Evolutionary conservation across 208 protist genomes (phyloP).

Genomic region (Entamoeba histolytica): DNA sequence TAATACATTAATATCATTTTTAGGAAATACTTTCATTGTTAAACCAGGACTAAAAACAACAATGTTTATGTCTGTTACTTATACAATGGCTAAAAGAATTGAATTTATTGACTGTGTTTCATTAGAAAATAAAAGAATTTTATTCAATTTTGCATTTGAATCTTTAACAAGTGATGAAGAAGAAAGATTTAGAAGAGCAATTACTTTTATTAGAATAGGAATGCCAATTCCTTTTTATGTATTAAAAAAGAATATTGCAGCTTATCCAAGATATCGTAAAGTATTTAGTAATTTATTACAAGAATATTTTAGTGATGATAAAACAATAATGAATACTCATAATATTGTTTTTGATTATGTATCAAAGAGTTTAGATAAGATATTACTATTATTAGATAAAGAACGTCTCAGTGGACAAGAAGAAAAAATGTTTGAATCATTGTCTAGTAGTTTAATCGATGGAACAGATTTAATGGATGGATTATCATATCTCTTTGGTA

Average conservation of each 20-base stretch:
- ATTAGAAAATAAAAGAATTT: not conserved
- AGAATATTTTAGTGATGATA: not conserved
- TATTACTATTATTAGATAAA: not conserved
- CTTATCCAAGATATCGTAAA: not conserved
- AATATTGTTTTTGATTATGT: not conserved
- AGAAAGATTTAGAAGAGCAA: not conserved
- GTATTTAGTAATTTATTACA: not conserved
- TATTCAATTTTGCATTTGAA: not conserved
- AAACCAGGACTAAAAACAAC: not conserved
- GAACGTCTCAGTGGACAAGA: not conserved
- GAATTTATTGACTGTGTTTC: not conserved
- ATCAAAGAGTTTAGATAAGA: not conserved
- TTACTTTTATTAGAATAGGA: not conserved
- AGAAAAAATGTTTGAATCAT: not conserved
- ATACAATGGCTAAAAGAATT: not conserved
- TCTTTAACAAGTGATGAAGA: not conserved
- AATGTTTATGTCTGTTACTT: not conserved
- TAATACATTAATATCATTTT: not conserved
- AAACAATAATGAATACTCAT: not conserved
- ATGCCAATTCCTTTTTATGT: not conserved
- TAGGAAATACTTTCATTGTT: not conserved
- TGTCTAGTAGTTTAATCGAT: not conserved
- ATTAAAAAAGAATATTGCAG: not conserved
- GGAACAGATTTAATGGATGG: not conserved
- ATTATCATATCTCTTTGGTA: not conserved